Evolutionary conservation across 352 stramenopile species (phyloP).

Genomic region (Globisporangium iwayamae): DNA sequence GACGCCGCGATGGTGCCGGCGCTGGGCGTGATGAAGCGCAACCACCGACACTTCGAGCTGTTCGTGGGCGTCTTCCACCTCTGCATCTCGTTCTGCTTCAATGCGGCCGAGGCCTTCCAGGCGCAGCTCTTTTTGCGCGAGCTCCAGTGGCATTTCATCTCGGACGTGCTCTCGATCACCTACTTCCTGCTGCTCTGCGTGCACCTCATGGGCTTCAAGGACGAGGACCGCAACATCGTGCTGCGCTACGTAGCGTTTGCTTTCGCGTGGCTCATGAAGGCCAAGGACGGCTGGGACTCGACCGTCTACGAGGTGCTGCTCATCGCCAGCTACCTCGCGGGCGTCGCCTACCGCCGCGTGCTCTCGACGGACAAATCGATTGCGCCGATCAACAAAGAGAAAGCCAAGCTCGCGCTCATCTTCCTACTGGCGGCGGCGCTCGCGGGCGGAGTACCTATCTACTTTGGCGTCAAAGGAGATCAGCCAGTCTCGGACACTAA

Average conservation of each 20-base stretch:
- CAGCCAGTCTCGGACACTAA: not conserved
- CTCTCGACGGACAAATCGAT: constrained; percentile 41
- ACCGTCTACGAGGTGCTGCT: constrained; percentile 69
- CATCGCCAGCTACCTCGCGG: constrained; percentile 48
- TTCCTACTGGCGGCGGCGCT: constrained; percentile 40
- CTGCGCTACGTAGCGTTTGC: constrained; percentile 84
- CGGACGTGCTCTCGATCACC: constrained; percentile 80
- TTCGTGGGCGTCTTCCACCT: constrained; percentile 86
- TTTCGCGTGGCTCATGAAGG: constrained; percentile 80
- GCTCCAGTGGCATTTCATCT: constrained; percentile 85
- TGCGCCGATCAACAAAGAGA: constrained; percentile 47
- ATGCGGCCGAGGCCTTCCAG: constrained; percentile 70
- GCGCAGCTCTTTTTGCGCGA: constrained; percentile 62
- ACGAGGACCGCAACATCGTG: constrained; percentile 83
- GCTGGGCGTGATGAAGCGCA: constrained; percentile 74
- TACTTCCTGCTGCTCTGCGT: constrained; percentile 86
- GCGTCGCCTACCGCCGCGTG: constrained; percentile 52
- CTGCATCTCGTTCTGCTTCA: constrained; percentile 78
- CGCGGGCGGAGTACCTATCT: constrained; percentile 46
- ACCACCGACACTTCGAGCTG: constrained; percentile 87
- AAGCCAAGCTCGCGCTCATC: constrained; percentile 47
- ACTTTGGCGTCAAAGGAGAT: constrained; percentile 24
- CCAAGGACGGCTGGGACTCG: constrained; percentile 78
- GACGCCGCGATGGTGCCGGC: constrained; percentile 73
- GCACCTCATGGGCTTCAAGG: constrained; percentile 78